A percentile compares a stretch with the other conserved stretches of the same genome.
Conservation (phyloP, 2,329 filamentous ascomycete genomes). For the Knufia petricola region DNA sequence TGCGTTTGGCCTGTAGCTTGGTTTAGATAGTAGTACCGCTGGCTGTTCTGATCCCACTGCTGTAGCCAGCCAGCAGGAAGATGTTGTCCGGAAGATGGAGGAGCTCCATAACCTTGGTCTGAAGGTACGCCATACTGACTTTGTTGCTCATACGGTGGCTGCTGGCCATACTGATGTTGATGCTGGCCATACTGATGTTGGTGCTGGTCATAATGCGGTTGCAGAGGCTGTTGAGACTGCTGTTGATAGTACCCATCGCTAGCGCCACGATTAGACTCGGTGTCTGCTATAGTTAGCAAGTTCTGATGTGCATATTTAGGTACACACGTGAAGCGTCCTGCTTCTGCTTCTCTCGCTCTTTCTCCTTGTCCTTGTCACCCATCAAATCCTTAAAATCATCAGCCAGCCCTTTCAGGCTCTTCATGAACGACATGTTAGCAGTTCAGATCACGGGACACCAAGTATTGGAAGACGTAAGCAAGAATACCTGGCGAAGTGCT, state of each 20-base stretch:
- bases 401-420: constrained; percentile 8
- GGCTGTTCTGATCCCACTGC: constrained; percentile 38
- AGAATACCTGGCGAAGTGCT: no score
- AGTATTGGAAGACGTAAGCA: not conserved
- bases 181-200: constrained; percentile 6
- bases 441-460: not conserved
- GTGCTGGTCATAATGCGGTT: not conserved
- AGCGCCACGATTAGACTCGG: constrained; percentile 1
- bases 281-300: not conserved
- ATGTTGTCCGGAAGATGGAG: constrained; percentile 21
- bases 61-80: constrained; percentile 37
- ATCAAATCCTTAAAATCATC: constrained; percentile 18
- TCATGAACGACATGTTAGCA: constrained; percentile 6
- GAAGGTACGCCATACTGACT: constrained; percentile 3
- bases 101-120: constrained; percentile 5
- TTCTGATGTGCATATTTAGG: not conserved
- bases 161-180: constrained; percentile 4
- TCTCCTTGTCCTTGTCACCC: constrained; percentile 15
- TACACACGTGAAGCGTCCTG: not conserved
- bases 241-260: constrained; percentile 1
- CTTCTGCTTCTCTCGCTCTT: not conserved
- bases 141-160: not conserved
- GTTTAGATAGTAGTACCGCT: constrained; percentile 42
- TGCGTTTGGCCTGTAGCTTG: constrained; percentile 40
- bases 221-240: constrained; percentile 3